These are phyloP conservation scores for Aspergillus fumigatiaffinis DNA, from an alignment of 2,329 filamentous ascomycete species.

Conservation along the genomic window DNA sequence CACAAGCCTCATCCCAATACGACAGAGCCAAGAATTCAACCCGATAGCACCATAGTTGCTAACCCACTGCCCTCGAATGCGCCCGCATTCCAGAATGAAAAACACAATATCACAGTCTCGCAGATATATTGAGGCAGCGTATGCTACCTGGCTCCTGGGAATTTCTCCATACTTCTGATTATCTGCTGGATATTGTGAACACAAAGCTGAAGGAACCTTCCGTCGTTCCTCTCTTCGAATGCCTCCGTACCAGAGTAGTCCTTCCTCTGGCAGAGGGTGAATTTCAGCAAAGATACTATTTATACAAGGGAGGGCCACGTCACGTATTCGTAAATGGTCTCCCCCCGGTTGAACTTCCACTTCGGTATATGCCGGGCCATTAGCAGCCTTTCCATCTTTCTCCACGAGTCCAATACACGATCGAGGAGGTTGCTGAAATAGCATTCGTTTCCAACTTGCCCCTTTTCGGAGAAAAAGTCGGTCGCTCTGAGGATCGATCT, in stretches of 20 bases:
- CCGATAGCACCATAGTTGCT: background rate
- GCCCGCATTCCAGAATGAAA: background rate
- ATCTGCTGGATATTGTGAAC: background rate
- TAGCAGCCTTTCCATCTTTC: background rate
- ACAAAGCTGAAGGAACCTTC: background rate
- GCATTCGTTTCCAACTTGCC: slow-evolving; percentile 5
- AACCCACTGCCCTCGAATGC: background rate
- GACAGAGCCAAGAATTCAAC: background rate
- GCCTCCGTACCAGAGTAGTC: background rate
- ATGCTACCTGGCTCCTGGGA: background rate
- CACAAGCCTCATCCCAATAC: background rate
- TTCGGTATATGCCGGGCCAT: background rate
- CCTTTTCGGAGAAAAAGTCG: slow-evolving; percentile 1
- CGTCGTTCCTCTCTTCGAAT: background rate
- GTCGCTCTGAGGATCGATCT: background rate
- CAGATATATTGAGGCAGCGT: background rate
- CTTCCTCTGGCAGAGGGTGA: background rate
- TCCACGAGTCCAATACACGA: slow-evolving; percentile 2
- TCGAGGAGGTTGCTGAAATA: slow-evolving; percentile 5
- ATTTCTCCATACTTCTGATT: background rate
- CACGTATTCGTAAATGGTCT: background rate
- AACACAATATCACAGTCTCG: background rate
- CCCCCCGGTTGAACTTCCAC: background rate
- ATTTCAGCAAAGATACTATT: background rate
- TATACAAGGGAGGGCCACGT: background rate